These are phyloP conservation scores for Leersia perrieri DNA, from an alignment of 176 grass and related monocot species.

Conservation along the genomic window DNA sequence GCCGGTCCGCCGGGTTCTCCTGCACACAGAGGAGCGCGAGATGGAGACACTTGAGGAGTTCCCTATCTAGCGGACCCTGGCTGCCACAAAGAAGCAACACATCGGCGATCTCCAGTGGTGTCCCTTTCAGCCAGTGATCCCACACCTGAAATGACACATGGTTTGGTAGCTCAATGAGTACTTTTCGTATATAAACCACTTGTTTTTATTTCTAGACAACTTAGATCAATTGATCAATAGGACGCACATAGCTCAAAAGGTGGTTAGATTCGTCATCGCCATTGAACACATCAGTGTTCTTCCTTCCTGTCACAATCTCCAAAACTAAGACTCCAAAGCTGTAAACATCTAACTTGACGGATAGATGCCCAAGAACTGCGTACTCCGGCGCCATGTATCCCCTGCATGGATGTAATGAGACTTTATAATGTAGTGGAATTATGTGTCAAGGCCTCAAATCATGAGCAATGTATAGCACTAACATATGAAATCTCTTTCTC, in stretches of 20 bases:
- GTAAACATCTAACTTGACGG: constrained; percentile 32
- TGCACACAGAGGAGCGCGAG: constrained; percentile 35
- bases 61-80: neutral
- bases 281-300: constrained; percentile 1
- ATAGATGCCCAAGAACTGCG: constrained; percentile 20
- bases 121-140: constrained; percentile 25
- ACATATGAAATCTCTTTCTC: too few relatives aligned
- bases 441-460: too few relatives aligned
- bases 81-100: neutral
- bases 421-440: too few relatives aligned
- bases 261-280: neutral
- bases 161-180: neutral
- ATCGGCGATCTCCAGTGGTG: neutral
- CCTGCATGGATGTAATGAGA: too few relatives aligned
- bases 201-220: too few relatives aligned
- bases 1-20: neutral
- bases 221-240: neutral
- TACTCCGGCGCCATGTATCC: constrained; percentile 43
- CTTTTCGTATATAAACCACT: too few relatives aligned
- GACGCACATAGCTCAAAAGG: constrained; percentile 18
- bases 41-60: constrained; percentile 39
- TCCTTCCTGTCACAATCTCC: constrained; percentile 24
- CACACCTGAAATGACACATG: constrained; percentile 5
- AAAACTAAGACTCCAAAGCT: constrained; percentile 39
- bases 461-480: too few relatives aligned